Evolutionary conservation across 768 basidiomycete genomes (phyloP), one percentile per base, ranked within the genome.

Genomic region (Xerocomus spinulosus): DNA sequence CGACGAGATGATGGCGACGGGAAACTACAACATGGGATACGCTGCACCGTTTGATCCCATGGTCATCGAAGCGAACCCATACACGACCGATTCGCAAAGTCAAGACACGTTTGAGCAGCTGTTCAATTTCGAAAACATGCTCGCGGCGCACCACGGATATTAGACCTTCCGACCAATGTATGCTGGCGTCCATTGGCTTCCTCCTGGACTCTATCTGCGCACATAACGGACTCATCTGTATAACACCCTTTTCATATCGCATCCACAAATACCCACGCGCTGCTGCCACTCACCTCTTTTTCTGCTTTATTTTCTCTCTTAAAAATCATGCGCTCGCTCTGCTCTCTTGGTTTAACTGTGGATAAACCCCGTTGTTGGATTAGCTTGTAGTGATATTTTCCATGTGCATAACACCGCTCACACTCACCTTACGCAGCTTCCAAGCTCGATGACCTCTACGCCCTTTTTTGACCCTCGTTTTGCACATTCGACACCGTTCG

Each of bases 111-210:
- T 68, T 49, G 62, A 67, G 53, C 64, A 64, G 43, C 49, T 72
- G 29, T 73, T 71, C 59, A 53, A 68, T 29, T 65, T 69, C 46
- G 69, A 69, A 3, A 57, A 56, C 54, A 68, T 70, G 69, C 66
- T 67, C 36, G 52, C 55, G 13, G 52, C 52, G 29, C 60, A 58
- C 46, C 61, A 66, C 49, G 67, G 64, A 46, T 67, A 63, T 51
- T 67, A 68, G 61, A 53, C 35, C 43, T 42, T 52, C 41, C 29
- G 33, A 52, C 65, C 67, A 66, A 67, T 67, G 65, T 44, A 67
- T 68, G 65, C 65, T 60, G 65, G 65, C 67, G 58, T 67, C 51
- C 60, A 62, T 64, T 63, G 66, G 61, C 63, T 47, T 44, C 53
- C 34, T 52, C 52, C 51, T 55, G 62, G 62, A 63, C 62, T 48